phyloP scores from a whole-genome alignment of 371 early-diverging fungal genomes.

The Enterocytospora artemiae region DNA sequence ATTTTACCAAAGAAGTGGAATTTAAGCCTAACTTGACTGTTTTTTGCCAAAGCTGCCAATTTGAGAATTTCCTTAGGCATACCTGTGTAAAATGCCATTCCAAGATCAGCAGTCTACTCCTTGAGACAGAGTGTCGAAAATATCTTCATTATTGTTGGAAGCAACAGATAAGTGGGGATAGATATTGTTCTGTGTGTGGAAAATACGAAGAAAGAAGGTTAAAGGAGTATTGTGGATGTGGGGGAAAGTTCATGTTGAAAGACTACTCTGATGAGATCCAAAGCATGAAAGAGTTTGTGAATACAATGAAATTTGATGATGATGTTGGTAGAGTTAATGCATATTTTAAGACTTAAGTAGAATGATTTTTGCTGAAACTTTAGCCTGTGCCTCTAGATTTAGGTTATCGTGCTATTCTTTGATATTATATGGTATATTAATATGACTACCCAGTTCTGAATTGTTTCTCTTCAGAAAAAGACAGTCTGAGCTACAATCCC shows the following conservation, averaged over 20 bases:
- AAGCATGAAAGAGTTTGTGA: conserved; percentile 10
- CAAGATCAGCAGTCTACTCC: conserved; percentile 6
- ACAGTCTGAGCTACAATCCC: too few relatives aligned
- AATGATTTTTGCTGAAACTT: too few relatives aligned
- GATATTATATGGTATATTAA: too few relatives aligned
- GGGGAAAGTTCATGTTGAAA: conserved; percentile 29
- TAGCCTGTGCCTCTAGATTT: too few relatives aligned
- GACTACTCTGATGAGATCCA: conserved; percentile 3
- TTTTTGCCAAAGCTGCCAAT: conserved; percentile 36
- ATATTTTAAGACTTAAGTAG: conserved; percentile 19
- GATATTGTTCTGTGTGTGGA: conserved; percentile 34
- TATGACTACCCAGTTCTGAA: too few relatives aligned
- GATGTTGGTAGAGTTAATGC: not conserved
- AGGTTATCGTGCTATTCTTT: too few relatives aligned
- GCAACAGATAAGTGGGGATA: conserved; percentile 15
- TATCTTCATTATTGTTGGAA: conserved; percentile 24
- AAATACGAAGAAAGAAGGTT: conserved; percentile 29
- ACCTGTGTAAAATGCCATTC: conserved; percentile 39
- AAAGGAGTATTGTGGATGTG: conserved; percentile 40
- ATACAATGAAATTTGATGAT: conserved; percentile 22
- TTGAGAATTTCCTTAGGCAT: conserved; percentile 35
- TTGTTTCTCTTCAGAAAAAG: too few relatives aligned
- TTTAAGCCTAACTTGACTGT: conserved; percentile 5
- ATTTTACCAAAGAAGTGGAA: conserved; percentile 15
- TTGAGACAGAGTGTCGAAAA: conserved; percentile 22